phyloP scores from a whole-genome alignment of 2,329 filamentous ascomycete genomes.

The Aspergillus eucalypticola region DNA sequence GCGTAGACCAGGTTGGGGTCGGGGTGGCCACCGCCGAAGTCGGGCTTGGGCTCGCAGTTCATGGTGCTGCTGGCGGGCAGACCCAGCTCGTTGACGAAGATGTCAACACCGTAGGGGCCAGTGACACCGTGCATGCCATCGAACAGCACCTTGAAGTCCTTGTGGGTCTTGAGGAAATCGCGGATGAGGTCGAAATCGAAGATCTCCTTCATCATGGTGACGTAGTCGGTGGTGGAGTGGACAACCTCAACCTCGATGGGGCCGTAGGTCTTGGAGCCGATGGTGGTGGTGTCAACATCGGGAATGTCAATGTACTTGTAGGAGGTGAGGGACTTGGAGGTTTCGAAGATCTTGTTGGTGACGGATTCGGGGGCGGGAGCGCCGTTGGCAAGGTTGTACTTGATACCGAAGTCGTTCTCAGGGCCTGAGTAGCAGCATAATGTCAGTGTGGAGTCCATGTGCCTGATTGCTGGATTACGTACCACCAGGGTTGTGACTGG shows the following conservation, averaged over 20 bases:
- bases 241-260: constrained; percentile 91
- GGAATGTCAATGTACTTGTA: constrained; percentile 92
- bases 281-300: constrained; percentile 77
- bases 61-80: constrained; percentile 75
- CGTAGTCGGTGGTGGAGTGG: constrained; percentile 89
- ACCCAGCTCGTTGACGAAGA: constrained; percentile 92
- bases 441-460: background rate
- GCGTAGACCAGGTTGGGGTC: constrained; percentile 98
- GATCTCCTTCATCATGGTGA: constrained; percentile 94
- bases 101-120: constrained; percentile 89
- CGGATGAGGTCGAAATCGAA: constrained; percentile 98
- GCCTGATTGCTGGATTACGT: constrained; percentile 39
- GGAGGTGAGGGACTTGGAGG: constrained; percentile 81
- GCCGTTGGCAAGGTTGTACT: constrained; percentile 97
- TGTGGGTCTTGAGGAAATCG: constrained; percentile 81
- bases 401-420: constrained; percentile 96
- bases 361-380: constrained; percentile 93
- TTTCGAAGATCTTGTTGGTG: constrained; percentile 96
- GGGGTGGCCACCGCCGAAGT: constrained; percentile 96
- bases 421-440: constrained; percentile 61
- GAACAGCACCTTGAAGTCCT: constrained; percentile 95
- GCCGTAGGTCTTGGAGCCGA: constrained; percentile 84
- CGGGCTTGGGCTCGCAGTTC: constrained; percentile 87
- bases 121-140: constrained; percentile 94
- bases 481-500: constrained; percentile 98